Conservation (phyloP, 192 early-diverging fungal genomes). For the Entrophospora sp. region DNA sequence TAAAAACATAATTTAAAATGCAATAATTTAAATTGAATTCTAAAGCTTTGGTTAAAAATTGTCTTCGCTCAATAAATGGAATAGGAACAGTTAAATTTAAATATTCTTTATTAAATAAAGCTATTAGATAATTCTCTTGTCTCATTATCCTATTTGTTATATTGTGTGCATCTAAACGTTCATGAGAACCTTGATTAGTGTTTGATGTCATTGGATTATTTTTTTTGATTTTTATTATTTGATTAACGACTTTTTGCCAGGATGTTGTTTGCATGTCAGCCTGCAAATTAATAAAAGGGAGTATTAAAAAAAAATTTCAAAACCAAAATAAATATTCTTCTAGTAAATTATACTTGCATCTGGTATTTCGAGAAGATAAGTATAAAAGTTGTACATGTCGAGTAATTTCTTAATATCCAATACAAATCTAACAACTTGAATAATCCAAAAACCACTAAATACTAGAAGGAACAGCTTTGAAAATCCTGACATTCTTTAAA, state of each 20-base stretch:
- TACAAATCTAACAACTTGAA: slow-evolving; percentile 56
- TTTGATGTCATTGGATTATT: slow-evolving; percentile 50
- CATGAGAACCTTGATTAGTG: slow-evolving; percentile 29
- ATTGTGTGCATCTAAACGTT: slow-evolving; percentile 56
- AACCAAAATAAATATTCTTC: background rate
- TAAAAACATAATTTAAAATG: slow-evolving; percentile 79
- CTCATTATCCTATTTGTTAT: slow-evolving; percentile 95
- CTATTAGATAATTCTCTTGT: slow-evolving; percentile 94
- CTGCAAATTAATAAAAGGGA: slow-evolving; percentile 34
- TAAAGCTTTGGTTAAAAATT: slow-evolving; percentile 75
- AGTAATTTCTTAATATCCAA: slow-evolving; percentile 63
- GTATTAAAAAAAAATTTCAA: background rate
- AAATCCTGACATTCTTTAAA: slow-evolving; percentile 44
- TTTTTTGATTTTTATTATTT: slow-evolving; percentile 64
- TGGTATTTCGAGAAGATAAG: slow-evolving; percentile 66
- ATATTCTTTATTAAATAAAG: slow-evolving; percentile 88
- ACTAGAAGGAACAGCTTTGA: slow-evolving; percentile 50
- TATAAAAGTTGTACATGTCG: slow-evolving; percentile 82
- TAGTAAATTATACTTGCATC: slow-evolving; percentile 42
- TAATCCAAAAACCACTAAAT: slow-evolving; percentile 68
- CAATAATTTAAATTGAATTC: slow-evolving; percentile 91
- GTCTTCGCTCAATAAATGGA: slow-evolving; percentile 41
- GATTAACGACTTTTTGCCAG: slow-evolving; percentile 77
- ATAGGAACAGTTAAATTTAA: slow-evolving; percentile 71
- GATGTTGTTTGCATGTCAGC: slow-evolving; percentile 73